Evolutionary conservation across 2,329 filamentous ascomycete species (phyloP).

Genomic region (Gyromitra esculenta): DNA sequence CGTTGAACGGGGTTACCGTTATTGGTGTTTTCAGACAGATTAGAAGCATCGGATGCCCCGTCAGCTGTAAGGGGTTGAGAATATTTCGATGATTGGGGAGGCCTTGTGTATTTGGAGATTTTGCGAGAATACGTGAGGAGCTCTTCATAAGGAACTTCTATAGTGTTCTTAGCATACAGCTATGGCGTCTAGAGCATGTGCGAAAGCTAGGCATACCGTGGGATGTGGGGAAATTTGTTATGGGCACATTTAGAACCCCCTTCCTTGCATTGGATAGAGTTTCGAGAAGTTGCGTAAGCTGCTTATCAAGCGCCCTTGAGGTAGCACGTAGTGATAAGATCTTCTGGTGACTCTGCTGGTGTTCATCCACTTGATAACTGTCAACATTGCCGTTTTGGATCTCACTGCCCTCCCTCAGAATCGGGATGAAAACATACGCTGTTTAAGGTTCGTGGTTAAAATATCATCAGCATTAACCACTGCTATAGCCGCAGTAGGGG

Average conservation of each 20-base stretch:
- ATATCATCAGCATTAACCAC: constrained; percentile 76
- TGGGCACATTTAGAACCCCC: constrained; percentile 73
- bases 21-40: constrained; percentile 59
- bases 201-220: constrained; percentile 52
- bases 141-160: constrained; percentile 73
- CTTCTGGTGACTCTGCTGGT: constrained; percentile 77
- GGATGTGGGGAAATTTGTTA: constrained; percentile 67
- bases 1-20: constrained; percentile 57
- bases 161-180: constrained; percentile 47
- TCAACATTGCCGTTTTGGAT: not conserved
- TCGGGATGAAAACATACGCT: constrained; percentile 64
- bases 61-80: constrained; percentile 58
- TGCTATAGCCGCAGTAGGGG: constrained; percentile 72
- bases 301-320: constrained; percentile 72
- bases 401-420: not conserved
- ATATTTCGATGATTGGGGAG: constrained; percentile 65
- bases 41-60: constrained; percentile 60
- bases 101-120: constrained; percentile 81
- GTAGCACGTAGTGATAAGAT: constrained; percentile 75
- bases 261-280: constrained; percentile 77
- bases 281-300: constrained; percentile 76
- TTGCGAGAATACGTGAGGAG: constrained; percentile 80
- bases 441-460: constrained; percentile 72
- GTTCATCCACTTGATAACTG: constrained; percentile 59
- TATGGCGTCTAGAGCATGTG: not conserved